Evolutionary conservation across 495 filamentous ascomycete genomes (phyloP), one percentile per base, ranked within the genome.

Genomic region (Podospora australis): DNA sequence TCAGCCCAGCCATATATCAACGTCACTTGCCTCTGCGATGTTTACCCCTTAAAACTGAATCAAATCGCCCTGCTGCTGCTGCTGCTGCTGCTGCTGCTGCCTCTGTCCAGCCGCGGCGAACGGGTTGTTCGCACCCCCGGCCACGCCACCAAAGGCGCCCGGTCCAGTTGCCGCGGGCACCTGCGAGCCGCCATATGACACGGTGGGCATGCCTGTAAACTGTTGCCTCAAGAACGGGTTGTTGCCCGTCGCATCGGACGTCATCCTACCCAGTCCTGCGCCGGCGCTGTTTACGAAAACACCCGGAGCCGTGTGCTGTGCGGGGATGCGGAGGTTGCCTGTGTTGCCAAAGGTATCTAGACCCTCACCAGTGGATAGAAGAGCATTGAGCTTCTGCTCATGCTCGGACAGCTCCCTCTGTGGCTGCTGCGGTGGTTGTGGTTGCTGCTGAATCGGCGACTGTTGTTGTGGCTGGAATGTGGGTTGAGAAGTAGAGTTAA

Each of bases 321-420:
- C 81, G 2, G 92, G 94, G 55, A 99, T 95, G 65, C 92, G 89
- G 24, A 96, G 75, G 45, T 97, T 83, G 46, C 92, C 92, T 30
- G 85, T 86, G 60, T 99, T 99, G 44, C 92, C 92, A 63, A 96
- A 99, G 1, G 94, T 97, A 63, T 99, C 92, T 70, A 89, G 83
- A 19, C 92, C 92, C 36, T 96, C 94, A 48, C 92, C 90, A 19
- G 74, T 74, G 6, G 86, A 78, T 36, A 99, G 79, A 10, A 99
- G 83, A n/a, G 86, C 80, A 56, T 97, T 96, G 46, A 99, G 81
- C 58, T 77, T 81, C n/a, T 84, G 79, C 57, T 90, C 82, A 56
- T 95, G 86, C 35, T 91, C 84, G 58, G 86, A 84, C 38, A 70
- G 67, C 23, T 78, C 70, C 56, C 71, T 74, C 53, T 72, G 78